These are phyloP conservation scores for Epichloe uncinata DNA, from an alignment of 2,329 filamentous ascomycete genomes.

Conservation along the genomic window DNA sequence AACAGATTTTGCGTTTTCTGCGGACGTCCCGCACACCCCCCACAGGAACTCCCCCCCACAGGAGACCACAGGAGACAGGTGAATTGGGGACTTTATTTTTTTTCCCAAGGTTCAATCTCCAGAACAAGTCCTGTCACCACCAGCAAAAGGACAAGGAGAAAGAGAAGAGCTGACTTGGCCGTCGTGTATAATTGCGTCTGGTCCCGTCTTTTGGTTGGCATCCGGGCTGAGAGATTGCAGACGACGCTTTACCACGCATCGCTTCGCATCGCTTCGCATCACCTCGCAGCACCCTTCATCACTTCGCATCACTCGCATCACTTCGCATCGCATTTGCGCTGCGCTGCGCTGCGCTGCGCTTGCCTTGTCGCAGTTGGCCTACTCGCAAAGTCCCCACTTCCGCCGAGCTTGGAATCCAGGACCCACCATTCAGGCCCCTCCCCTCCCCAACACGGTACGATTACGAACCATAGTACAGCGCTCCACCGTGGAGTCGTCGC, in stretches of 20 bases:
- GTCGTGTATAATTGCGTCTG: not conserved
- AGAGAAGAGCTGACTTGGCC: not conserved
- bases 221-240: not conserved
- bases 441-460: not conserved
- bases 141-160: no score
- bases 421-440: conserved; percentile 4
- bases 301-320: not conserved
- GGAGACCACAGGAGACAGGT: not conserved
- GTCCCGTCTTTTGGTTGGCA: not conserved
- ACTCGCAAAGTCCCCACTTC: conserved; percentile 3
- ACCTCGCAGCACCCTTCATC: no score
- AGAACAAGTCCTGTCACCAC: not conserved
- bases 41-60: not conserved
- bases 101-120: not conserved
- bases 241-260: not conserved
- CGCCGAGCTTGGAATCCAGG: conserved; percentile 3
- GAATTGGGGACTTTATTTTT: conserved; percentile 2
- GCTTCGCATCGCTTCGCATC: not conserved
- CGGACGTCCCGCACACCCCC: not conserved
- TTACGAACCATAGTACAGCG: conserved; percentile 1
- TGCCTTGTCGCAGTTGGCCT: not conserved
- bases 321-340: not conserved
- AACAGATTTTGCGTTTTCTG: not conserved
- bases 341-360: not conserved
- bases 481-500: conserved; percentile 4